Evolutionary conservation across 2,329 filamentous ascomycete species (phyloP), one percentile per base, ranked within the genome.

Genomic region (Colletotrichum endophyticum): DNA sequence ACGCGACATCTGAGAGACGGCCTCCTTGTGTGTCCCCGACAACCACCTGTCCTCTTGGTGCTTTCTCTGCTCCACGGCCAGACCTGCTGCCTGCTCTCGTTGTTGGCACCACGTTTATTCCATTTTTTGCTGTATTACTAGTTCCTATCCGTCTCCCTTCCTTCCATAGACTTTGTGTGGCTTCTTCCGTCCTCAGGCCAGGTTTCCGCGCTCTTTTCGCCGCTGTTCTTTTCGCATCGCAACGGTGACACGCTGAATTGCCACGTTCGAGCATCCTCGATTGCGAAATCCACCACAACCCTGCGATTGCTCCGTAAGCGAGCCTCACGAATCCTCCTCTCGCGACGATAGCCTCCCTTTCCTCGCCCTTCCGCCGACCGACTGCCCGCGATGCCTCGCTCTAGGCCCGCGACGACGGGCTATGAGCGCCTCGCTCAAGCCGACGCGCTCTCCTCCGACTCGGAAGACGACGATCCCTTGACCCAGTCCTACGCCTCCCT

Each of bases 351-450:
- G 64, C 61, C 15, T 61, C 64, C n/a, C 27, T 61, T 56, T 57
- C 69, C 25, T 61, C 77, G 22, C 39, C 15, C 56, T 32, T 34
- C 34, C 34, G 28, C 6, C 49, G 9, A 30, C 25, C 57, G 62
- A 70, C 8, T 72, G 67, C 73, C 75, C 80, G 87, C 82, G 78
- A 95, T 95, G 94, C 90, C 93, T 81, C 68, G 68, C 27, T 63
- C 57, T 78, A 91, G 93, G 74, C 94, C 94, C 77, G 90, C 94
- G 75, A 95, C 94, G 59, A 96, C 95, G 78, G 95, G 95, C 85
- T 97, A 97, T 86, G 95, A 95, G 85, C 94, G 94, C 82, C 92
- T 97, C 75, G 93, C 95, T 78, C 95, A 97, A 86, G 95, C 94
- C 80, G 95, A 96, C 82, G 92, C 94, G 80, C 89, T 94, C 81